Base-by-base conservation (phyloP, 805 yeast genomes). In the Cyberlindnera suaveolens region DNA sequence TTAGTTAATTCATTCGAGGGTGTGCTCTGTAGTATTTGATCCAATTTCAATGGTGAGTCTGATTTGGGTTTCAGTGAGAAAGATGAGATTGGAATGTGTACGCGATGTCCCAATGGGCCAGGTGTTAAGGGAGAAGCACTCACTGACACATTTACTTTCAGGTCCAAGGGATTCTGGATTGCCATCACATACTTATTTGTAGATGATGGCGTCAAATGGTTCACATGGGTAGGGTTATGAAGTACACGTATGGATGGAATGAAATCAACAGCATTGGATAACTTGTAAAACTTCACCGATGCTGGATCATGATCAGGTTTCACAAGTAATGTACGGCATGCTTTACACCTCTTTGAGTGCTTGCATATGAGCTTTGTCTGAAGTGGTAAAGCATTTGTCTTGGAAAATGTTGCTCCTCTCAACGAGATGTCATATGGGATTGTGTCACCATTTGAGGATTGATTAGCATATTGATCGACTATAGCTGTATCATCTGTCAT, bases 1-100 rank as follows among this genome's bases (percentile, higher is more conserved):
- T 48, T 44, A 0, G 59, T 56, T 5, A 68, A 48, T 30, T 55
- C 48, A 3, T 56, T 39, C 0, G 68, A 61, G 3, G 74, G 68
- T 0, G 64, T 52, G 3, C 50, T 42, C 23, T 55, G 53, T 0
- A 61, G 38, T 3, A 54, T 38, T 1, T 30, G n/a, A 14, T 55
- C 59, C 6, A 54, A 23, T 15, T 57, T 54, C 4, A 44, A 42
- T 10, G 44, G 36, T 14, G 40, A 47, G 8, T 45, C 55, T 2
- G 56, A 54, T 18, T 43, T 50, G 14, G 49, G 17, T 3, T 48
- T 50, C 3, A 58, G 36, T 29, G 18, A 40, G 23, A 56, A 34
- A 2, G 43, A 36, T 1, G 59, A 43, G 3, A 55, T 41, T 10
- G 63, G 61, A 3, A 57, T 18, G 10, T 45, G 36, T 3, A 47